Evolutionary conservation across 2,329 filamentous ascomycete species (phyloP).

Genomic region (Purpureocillium lavendulum): DNA sequence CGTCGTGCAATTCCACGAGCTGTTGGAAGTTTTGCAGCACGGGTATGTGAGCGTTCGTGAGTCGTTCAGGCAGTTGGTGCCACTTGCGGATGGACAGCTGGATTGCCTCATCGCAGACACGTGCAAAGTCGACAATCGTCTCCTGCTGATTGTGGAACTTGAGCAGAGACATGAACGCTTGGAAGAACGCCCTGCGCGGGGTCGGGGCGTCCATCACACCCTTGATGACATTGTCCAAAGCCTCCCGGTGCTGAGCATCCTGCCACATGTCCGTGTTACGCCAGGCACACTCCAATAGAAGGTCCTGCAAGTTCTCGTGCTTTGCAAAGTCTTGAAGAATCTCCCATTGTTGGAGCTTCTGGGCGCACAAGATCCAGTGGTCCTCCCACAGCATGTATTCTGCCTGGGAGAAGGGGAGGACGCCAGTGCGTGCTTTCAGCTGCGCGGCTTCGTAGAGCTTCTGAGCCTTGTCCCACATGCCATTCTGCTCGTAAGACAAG

Average conservation of each 20-base stretch:
- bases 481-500: constrained; percentile 95
- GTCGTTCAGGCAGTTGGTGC: constrained; percentile 90
- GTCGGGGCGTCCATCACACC: constrained; percentile 97
- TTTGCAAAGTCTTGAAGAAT: constrained; percentile 96
- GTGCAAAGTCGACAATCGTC: constrained; percentile 68
- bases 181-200: constrained; percentile 89
- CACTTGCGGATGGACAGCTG: constrained; percentile 96
- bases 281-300: constrained; percentile 93
- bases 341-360: constrained; percentile 99
- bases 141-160: constrained; percentile 91
- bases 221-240: constrained; percentile 88
- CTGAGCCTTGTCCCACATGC: constrained; percentile 99
- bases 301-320: constrained; percentile 96
- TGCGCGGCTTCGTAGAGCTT: constrained; percentile 94
- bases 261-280: constrained; percentile 94
- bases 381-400: constrained; percentile 99
- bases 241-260: constrained; percentile 74
- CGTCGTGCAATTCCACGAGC: constrained; percentile 92
- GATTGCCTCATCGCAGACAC: constrained; percentile 92
- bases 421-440: constrained; percentile 91
- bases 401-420: constrained; percentile 90
- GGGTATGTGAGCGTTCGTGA: constrained; percentile 92
- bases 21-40: constrained; percentile 97
- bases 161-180: constrained; percentile 93
- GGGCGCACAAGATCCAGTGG: constrained; percentile 94